Percentiles rank a stretch among this genome's conserved stretches.
Conservation (phyloP, 306 rosid genomes). For the Pterocarpus macrocarpus region DNA sequence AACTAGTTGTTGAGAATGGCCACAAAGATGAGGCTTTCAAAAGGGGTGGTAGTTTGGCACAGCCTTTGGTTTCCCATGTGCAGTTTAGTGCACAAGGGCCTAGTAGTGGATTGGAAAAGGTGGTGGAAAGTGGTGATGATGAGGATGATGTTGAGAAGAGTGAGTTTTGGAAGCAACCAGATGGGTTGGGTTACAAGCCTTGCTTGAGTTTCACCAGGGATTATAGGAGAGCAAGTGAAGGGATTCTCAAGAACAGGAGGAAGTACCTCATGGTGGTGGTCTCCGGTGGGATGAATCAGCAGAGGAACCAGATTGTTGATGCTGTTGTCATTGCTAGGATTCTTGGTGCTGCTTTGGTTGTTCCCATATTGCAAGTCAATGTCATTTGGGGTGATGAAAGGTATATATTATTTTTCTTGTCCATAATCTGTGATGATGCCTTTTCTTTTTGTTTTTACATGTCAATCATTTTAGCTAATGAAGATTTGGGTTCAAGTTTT, state of each 20-base stretch:
- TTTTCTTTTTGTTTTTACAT: not conserved
- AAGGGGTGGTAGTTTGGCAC: not conserved
- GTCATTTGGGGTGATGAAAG: conserved; percentile 99
- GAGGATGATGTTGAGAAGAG: conserved; percentile 31
- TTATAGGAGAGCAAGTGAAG: conserved; percentile 62
- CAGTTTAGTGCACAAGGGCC: conserved; percentile 44
- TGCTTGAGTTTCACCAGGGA: conserved; percentile 74
- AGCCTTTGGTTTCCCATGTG: conserved; percentile 52
- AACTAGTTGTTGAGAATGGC: not conserved
- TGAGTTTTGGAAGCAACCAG: conserved; percentile 90
- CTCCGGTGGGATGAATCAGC: conserved; percentile 98
- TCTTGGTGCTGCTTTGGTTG: conserved; percentile 94
- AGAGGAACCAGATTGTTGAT: conserved; percentile 97
- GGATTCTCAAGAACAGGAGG: conserved; percentile 61
- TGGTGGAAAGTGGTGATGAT: conserved; percentile 13
- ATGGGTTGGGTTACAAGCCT: conserved; percentile 87
- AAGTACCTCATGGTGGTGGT: conserved; percentile 89
- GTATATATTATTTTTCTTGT: conserved; percentile 44
- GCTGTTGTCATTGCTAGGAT: conserved; percentile 98
- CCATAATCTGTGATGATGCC: not conserved
- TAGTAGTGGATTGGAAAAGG: conserved; percentile 19
- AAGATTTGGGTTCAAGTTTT: not conserved
- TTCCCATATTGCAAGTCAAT: conserved; percentile 95
- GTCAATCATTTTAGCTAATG: too few species aligned
- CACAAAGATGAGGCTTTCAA: conserved; percentile 41